A percentile compares a stretch with the other conserved stretches of the same genome.
phyloP scores from a whole-genome alignment of 164 flowering plant genomes.

The Brasenia schreberi region DNA sequence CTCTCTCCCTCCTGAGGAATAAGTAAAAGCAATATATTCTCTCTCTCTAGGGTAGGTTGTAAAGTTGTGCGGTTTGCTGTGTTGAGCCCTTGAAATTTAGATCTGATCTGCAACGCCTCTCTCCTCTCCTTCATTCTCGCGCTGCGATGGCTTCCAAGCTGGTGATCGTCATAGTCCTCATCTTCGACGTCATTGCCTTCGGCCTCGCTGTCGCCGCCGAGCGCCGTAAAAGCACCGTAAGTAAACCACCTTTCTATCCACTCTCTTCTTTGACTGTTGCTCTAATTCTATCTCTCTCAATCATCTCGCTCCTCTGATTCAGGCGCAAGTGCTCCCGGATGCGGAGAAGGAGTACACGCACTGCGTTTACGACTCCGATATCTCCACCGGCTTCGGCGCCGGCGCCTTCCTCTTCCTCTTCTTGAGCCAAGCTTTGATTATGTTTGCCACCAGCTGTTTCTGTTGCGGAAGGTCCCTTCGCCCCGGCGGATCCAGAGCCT shows the following conservation, averaged over 20 bases:
- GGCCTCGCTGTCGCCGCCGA: slow-evolving; percentile 4
- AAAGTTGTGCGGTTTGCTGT: too few relatives aligned
- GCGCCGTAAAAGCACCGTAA: slow-evolving; percentile 2
- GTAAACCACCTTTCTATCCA: neutral
- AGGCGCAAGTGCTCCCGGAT: slow-evolving; percentile 1
- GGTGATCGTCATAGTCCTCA: neutral
- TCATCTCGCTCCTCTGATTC: neutral
- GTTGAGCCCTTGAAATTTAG: too few relatives aligned
- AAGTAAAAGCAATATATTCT: too few relatives aligned
- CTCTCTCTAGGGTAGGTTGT: too few relatives aligned
- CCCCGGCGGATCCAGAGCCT: slow-evolving; percentile 2
- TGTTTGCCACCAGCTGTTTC: slow-evolving; percentile 1
- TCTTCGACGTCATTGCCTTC: slow-evolving; percentile 4
- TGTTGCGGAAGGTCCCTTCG: slow-evolving; percentile 1
- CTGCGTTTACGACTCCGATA: slow-evolving; percentile 3
- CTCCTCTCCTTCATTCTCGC: neutral
- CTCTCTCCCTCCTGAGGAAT: too few relatives aligned
- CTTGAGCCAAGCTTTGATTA: slow-evolving; percentile 1
- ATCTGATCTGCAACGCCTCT: neutral
- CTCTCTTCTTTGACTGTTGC: neutral
- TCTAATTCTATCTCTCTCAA: neutral
- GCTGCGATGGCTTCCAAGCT: neutral
- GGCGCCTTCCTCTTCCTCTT: slow-evolving; percentile 4
- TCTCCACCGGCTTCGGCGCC: slow-evolving; percentile 2
- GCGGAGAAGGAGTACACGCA: neutral